Percentiles rank a stretch among this genome's conserved stretches.
phyloP scores from a whole-genome alignment of 805 yeast genomes.

The fission yeast (Schizosaccharomyces pombe) region DNA sequence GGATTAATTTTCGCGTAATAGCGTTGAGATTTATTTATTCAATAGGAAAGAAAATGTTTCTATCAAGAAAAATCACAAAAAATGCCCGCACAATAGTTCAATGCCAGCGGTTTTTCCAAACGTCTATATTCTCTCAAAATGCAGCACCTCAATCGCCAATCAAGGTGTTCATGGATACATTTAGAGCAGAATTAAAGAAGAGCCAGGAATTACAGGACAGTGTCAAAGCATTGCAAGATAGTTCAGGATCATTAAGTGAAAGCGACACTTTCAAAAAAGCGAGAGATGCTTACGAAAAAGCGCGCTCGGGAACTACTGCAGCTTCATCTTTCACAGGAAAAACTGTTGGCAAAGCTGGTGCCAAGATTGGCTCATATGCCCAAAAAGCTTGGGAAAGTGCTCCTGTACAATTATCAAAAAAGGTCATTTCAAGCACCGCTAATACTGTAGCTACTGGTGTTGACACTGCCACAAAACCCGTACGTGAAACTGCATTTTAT shows the following conservation, averaged over 20 bases:
- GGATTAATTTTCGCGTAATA: too few species aligned
- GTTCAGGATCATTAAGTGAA: constrained; percentile 82
- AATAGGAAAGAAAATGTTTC: too few species aligned
- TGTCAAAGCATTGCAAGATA: constrained; percentile 85
- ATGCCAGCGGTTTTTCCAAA: neutral
- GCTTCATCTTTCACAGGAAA: constrained; percentile 25
- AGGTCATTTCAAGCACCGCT: constrained; percentile 61
- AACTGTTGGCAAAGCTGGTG: constrained; percentile 36
- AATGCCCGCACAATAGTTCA: too few species aligned
- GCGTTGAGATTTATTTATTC: too few species aligned
- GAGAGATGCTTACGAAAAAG: constrained; percentile 20
- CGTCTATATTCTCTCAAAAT: neutral
- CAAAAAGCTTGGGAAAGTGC: constrained; percentile 89
- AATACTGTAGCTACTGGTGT: constrained; percentile 37
- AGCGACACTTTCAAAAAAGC: constrained; percentile 77
- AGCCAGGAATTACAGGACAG: constrained; percentile 73
- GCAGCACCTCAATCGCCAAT: constrained; percentile 38
- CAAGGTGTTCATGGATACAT: constrained; percentile 82
- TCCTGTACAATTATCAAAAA: constrained; percentile 70
- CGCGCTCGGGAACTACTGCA: constrained; percentile 10
- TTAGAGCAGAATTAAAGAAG: constrained; percentile 74
- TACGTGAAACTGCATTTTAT: constrained; percentile 69
- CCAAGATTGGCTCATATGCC: constrained; percentile 74
- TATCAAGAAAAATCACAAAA: too few species aligned
- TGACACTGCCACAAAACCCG: constrained; percentile 71